Percentiles rank a stretch among this genome's conserved stretches.
Evolutionary conservation across 805 yeast genomes (phyloP).

Genomic region (Teunomyces panamensis): DNA sequence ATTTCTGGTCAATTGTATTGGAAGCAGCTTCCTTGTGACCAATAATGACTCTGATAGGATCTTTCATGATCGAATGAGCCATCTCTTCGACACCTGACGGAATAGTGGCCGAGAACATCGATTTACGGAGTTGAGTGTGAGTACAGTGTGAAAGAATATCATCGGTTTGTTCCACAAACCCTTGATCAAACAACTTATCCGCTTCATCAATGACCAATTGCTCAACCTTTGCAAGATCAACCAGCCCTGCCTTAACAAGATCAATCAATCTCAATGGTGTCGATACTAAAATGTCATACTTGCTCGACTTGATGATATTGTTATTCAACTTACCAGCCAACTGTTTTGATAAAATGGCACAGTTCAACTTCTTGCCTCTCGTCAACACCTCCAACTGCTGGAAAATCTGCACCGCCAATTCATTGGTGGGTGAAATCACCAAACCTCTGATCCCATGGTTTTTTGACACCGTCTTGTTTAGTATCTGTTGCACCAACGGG

Average conservation of each 20-base stretch:
- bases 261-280: constrained; percentile 91
- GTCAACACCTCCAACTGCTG: constrained; percentile 61
- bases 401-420: constrained; percentile 82
- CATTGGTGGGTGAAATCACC: constrained; percentile 91
- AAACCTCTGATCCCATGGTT: constrained; percentile 65
- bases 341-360: constrained; percentile 69
- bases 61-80: constrained; percentile 80
- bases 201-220: constrained; percentile 91
- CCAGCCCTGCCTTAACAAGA: constrained; percentile 56
- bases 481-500: constrained; percentile 64
- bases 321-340: constrained; percentile 65
- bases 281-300: constrained; percentile 76
- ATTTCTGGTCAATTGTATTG: constrained; percentile 72
- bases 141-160: constrained; percentile 64
- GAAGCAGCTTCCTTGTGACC: constrained; percentile 96
- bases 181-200: constrained; percentile 83
- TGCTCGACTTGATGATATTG: constrained; percentile 53
- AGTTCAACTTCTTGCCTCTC: constrained; percentile 53
- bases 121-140: constrained; percentile 53
- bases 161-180: constrained; percentile 89
- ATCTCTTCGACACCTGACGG: constrained; percentile 90
- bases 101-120: constrained; percentile 92
- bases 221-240: constrained; percentile 65
- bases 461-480: constrained; percentile 25
- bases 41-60: constrained; percentile 81